Evolutionary conservation across 1,284 basidiomycete species (phyloP), one percentile per base, ranked within the genome.

Genomic region (Malassezia vespertilionis): DNA sequence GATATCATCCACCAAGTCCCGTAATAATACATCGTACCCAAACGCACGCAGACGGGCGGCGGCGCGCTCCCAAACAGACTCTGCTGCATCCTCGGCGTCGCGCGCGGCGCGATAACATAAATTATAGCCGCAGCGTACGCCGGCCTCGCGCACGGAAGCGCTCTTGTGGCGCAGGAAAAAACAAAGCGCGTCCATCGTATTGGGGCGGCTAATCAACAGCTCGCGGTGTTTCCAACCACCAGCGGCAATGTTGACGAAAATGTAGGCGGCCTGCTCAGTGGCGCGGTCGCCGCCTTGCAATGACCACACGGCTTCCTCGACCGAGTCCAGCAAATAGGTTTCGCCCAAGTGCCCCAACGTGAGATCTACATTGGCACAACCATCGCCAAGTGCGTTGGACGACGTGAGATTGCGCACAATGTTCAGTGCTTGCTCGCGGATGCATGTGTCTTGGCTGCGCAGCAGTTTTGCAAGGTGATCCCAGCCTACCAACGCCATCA

Each of bases 231-330:
- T 23, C 17, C 58, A 60, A 7, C 39, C 53, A 4, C 66, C 63
- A n/a, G 66, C 56, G 0, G 66, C 61, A 0, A 69, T 24, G 30
- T 69, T 68, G 30, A 59, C 60, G 4, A 68, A 49, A 9, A 60
- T 45, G 33, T 49, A 64, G 0, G 61, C 63, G 14, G 56, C 58
- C 40, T 69, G 65, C 33, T 59, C 62, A 11, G 58, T 55, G 4
- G 58, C 57, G 5, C 51, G 45, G 15, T 53, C 57, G 21, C 53
- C 44, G n/a, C n/a, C n/a, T 3, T 43, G 46, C 22, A 57, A 48
- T 9, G 51, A 47, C 57, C 58, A 61, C 21, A 65, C 55, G 14
- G 59, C 59, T 12, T 44, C 41, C 32, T 64, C 63, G 26, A 69
- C 27, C 23, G 58, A 36, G 31, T 46, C 32, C 42, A 65, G 50